These are phyloP conservation scores for Oryza brachyantha DNA, from an alignment of 176 grass and related monocot species.

Conservation along the genomic window DNA sequence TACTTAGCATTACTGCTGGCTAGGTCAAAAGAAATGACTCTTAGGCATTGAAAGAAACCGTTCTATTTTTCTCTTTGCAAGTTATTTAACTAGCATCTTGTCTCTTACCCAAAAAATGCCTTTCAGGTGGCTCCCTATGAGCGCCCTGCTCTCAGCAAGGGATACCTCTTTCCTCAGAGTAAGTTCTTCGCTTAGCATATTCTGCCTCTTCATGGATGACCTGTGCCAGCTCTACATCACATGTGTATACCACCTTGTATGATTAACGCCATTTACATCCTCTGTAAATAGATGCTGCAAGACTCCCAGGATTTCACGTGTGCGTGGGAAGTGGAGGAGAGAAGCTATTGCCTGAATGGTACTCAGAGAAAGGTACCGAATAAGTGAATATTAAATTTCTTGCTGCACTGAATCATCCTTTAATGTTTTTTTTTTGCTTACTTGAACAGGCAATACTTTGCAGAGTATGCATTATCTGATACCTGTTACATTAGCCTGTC, in stretches of 20 bases:
- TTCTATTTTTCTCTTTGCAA: not conserved
- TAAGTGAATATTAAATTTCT: not conserved
- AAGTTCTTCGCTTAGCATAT: constrained; percentile 11
- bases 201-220: not conserved
- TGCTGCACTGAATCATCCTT: not conserved
- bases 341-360: constrained; percentile 89
- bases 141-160: constrained; percentile 94
- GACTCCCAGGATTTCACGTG: constrained; percentile 87
- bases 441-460: not conserved
- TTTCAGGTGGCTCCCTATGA: constrained; percentile 95
- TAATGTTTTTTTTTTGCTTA: not conserved
- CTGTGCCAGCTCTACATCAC: not conserved
- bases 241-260: not conserved
- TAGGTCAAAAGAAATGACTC: not conserved
- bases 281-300: constrained; percentile 68
- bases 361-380: constrained; percentile 74
- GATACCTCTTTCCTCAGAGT: constrained; percentile 86
- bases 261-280: constrained; percentile 7
- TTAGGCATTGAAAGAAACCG: not conserved
- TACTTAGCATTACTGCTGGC: not conserved
- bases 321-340: constrained; percentile 95
- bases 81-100: not conserved
- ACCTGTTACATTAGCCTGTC: not conserved
- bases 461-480: not conserved
- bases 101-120: constrained; percentile 15